Evolutionary conservation across 148 eudicot species (phyloP), one percentile per base, ranked within the genome.

Genomic region (Agrostemma githago): DNA sequence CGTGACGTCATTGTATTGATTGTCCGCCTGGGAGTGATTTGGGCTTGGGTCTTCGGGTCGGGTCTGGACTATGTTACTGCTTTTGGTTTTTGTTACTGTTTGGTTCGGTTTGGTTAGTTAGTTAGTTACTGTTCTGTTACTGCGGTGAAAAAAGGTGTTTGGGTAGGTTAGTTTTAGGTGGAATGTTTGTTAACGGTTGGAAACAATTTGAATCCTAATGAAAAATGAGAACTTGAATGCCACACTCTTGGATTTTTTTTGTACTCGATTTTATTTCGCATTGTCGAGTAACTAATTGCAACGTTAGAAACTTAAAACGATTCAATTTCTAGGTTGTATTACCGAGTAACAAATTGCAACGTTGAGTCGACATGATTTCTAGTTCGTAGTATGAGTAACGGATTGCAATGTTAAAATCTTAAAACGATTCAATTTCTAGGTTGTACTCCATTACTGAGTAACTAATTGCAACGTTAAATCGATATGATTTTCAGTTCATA

Each of bases 41-140:
- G 16, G 66, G 66, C 15, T 37, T 34, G 4, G 66, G 4, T 21
- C 56, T 62, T 62, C 16, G 66, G 15, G 41, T 62, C 40, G 66
- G 66, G 15, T 62, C 66, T 60, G 8, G 9, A 62, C 15, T 62
- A 62, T 62, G 66, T 62, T 62, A 34, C 66, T 62, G 66, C 40
- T 19, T 62, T 62, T 14, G 66, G 66, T 62, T 62, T 9, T 51
- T 51, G 56, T 51, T 43, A 43, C 46, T 43, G 46, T 43, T 4
- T 2, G 5, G 6, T 43, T 43, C 2, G 46, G 5, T 62, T 5
- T 21, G 37, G 39, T 21, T 10, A 8, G 39, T 21, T 60, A 21
- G 15, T 34, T 39, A 21, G 11, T 11, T 62, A 9, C 37, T 62
- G 65, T 62, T 15, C 16, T 57, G 10, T 21, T 43, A 43, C 46